A percentile compares a stretch with the other conserved stretches of the same genome.
phyloP scores from a whole-genome alignment of 805 yeast genomes.

The Candida saitoana region DNA sequence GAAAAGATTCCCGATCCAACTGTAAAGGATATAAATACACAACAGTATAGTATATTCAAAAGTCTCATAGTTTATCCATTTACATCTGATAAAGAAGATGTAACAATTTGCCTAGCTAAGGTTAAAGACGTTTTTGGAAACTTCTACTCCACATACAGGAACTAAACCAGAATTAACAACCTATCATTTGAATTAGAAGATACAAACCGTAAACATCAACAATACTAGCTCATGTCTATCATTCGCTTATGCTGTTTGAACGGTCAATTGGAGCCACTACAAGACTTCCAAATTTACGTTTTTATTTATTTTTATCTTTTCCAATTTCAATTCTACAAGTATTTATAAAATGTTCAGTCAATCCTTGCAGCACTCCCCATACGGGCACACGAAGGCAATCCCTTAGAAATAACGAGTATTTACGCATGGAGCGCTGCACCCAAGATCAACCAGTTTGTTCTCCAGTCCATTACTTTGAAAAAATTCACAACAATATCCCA shows the following conservation, averaged over 20 bases:
- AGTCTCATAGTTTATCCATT: neutral
- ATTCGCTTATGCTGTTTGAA: too few relatives aligned
- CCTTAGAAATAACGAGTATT: slow-evolving; percentile 50
- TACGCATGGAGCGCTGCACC: slow-evolving; percentile 68
- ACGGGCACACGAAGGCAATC: slow-evolving; percentile 74
- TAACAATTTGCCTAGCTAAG: neutral
- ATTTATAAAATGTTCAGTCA: slow-evolving; percentile 49
- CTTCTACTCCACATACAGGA: neutral
- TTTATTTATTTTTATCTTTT: too few relatives aligned
- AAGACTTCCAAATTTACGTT: too few relatives aligned
- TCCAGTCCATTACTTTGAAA: slow-evolving; percentile 49
- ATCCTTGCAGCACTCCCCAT: slow-evolving; percentile 69
- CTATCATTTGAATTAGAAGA: neutral
- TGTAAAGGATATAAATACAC: neutral
- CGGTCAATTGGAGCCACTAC: too few relatives aligned
- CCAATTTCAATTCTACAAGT: too few relatives aligned
- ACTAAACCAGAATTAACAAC: neutral
- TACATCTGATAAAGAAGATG: neutral
- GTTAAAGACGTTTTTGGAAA: too few relatives aligned
- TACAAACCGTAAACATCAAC: too few relatives aligned
- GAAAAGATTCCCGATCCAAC: neutral
- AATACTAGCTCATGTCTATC: too few relatives aligned
- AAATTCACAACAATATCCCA: slow-evolving; percentile 51
- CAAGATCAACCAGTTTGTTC: slow-evolving; percentile 59
- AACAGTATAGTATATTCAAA: neutral